Evolutionary conservation across 805 yeast species (phyloP), one percentile per base, ranked within the genome.

Genomic region (Kazachstania bromeliacearum): DNA sequence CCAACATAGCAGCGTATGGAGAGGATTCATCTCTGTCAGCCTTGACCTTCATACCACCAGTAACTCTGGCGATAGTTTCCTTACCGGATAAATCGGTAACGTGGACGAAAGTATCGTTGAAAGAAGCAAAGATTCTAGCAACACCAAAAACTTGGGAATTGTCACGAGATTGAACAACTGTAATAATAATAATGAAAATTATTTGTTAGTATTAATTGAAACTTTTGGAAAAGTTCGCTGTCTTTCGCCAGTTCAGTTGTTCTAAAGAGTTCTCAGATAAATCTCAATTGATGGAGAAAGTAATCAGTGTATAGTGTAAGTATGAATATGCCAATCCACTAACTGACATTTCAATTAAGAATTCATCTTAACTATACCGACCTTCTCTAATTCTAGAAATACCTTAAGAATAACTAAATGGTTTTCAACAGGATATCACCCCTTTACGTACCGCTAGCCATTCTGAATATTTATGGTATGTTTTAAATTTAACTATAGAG

Each of bases 41-140:
- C 81, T 92, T 92, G 71, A 92, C 99, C 80, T 92, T 92, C 98
- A 92, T 92, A 75, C 98, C 99, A 79, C 99, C 99, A 66, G 98
- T 92, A 61, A 92, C 96, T 77, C 97, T 87, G 77, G 95, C 80
- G 66, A 92, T 89, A 75, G 99, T 92, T 77, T 94, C 99, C 73
- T 89, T 92, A 73, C 98, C 99, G 62, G 97, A 85, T 60, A 88
- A 76, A 78, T 92, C 99, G 62, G 99, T 92, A 62, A 92, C 92
- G 71, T 92, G 99, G 61, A 92, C 99, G 75, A 92, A 92, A 53
- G 99, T 92, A 77, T 92, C 99, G 83, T 92, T 92, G 79, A 88
- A 87, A 53, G 98, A 94, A 64, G 99, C 99, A 67, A 78, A 92
- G 80, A 92, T 92, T 76, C 96, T 94, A 67, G 98, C 98, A 75